A percentile compares a stretch with the other conserved stretches of the same genome.
These are phyloP conservation scores for Lenwebbia sp. DNA, from an alignment of 345 rosid species.

Conservation along the genomic window DNA sequence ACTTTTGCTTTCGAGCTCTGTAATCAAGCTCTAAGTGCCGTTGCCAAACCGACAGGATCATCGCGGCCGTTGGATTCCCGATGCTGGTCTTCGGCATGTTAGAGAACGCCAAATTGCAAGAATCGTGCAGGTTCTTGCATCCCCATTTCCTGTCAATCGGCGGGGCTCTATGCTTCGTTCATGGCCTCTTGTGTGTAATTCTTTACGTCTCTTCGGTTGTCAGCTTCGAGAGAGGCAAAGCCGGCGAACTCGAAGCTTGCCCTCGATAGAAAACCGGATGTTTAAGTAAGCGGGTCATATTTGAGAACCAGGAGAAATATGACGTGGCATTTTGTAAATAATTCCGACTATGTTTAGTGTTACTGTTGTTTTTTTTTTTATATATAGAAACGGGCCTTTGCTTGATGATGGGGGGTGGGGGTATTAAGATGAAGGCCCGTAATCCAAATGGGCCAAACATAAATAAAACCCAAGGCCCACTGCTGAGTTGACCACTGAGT, in stretches of 20 bases:
- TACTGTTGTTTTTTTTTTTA: not conserved
- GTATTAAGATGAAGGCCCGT: too few relatives aligned
- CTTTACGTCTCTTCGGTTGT: not conserved
- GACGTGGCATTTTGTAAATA: not conserved
- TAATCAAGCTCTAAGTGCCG: not conserved
- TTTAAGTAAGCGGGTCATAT: not conserved
- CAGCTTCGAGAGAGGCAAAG: not conserved
- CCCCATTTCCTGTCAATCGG: conserved; percentile 1
- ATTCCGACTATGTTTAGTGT: not conserved
- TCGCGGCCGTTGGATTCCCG: not conserved
- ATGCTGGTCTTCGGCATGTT: not conserved
- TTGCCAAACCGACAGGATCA: not conserved
- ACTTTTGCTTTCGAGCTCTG: not conserved
- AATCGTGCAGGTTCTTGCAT: not conserved
- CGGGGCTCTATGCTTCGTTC: not conserved
- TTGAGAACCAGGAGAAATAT: not conserved
- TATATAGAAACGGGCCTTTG: not conserved
- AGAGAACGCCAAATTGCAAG: not conserved
- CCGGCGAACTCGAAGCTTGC: not conserved
- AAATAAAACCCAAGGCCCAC: not conserved
- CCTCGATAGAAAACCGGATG: not conserved
- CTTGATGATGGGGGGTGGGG: not conserved
- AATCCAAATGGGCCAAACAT: not conserved
- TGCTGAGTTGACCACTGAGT: not conserved
- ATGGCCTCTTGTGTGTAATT: not conserved